Evolutionary conservation across 345 rosid genomes (phyloP), one percentile per base, ranked within the genome.

Genomic region (Lenwebbia sp.): DNA sequence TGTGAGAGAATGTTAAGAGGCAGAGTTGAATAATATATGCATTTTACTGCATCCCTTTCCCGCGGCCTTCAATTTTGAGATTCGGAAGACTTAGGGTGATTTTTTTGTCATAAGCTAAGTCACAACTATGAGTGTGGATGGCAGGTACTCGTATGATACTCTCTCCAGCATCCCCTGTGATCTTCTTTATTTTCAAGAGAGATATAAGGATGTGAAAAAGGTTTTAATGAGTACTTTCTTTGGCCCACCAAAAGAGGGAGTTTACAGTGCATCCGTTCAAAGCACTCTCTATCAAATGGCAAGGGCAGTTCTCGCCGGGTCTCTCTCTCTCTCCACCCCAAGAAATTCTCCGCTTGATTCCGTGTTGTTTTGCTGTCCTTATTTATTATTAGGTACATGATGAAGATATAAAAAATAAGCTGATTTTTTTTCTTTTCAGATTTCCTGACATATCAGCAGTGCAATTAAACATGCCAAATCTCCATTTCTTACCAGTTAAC

Each of bases 191-290:
- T 96, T 97, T 83, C 89, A 58, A 22, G 95, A 95, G 87, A 91
- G 91, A 87, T 95, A 92, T 86, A 56, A 85, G 87, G 94, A 91
- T 37, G 96, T 92, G 85, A 96, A 95, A 89, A 90, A 90, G 49
- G 92, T 88, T 86, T 50, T 96, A 89, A 83, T 89, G 88, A 92
- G 88, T 23, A 92, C 96, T 56, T 96, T 97, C 94, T 94, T 94
- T 86, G 99, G 99, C 84, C 93, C 93, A 82, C 93, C 99, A 6
- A 92, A 91, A 89, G 95, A 87, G 88, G 99, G 99, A 87, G 94
- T 96, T 41, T 97, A 97, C 89, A 96, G 99, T 83, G 92, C 99
- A 82, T 97, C 99, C n/a, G 99, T 96, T n/a, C 99, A 97, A 88
- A 92, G 95, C 89, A 95, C 99, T 60, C 96, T 97, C 53, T 96